Percentiles rank a stretch among this genome's conserved stretches.
These are phyloP conservation scores for Mortierella sp. DNA, from an alignment of 371 early-diverging fungal genomes.

Conservation along the genomic window DNA sequence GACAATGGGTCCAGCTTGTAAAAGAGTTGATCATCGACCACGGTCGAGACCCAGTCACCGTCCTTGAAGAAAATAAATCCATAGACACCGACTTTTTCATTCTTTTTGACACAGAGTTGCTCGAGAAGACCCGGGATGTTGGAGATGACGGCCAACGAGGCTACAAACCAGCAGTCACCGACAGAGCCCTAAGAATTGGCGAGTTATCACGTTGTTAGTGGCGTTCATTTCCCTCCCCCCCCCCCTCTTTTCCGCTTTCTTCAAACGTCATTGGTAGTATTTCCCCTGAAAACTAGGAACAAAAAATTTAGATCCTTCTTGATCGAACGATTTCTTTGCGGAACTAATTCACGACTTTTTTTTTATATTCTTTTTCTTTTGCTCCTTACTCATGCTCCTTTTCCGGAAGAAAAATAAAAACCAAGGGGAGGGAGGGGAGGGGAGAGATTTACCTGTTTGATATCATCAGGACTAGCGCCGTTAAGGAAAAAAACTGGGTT, in stretches of 20 bases:
- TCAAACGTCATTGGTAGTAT: too few relatives aligned
- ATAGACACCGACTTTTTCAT: conserved; percentile 55
- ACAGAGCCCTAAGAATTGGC: conserved; percentile 33
- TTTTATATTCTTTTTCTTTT: conserved; percentile 6
- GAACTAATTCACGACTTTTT: too few relatives aligned
- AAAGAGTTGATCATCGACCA: conserved; percentile 67
- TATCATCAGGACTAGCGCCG: conserved; percentile 45
- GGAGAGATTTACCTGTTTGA: conserved; percentile 37
- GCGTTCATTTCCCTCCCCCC: background rate
- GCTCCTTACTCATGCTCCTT: background rate
- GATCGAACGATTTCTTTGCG: too few relatives aligned
- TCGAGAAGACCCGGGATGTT: conserved; percentile 56
- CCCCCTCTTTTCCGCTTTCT: background rate
- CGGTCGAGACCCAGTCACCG: conserved; percentile 70
- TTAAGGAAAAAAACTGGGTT: conserved; percentile 50
- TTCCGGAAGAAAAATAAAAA: background rate
- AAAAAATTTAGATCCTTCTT: background rate
- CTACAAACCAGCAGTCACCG: conserved; percentile 62
- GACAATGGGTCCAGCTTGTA: conserved; percentile 50
- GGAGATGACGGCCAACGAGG: conserved; percentile 60
- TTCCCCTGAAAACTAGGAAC: too few relatives aligned
- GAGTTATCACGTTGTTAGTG: background rate
- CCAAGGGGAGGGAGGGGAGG: background rate
- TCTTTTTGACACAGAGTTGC: conserved; percentile 41
- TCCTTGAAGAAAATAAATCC: conserved; percentile 61